Conservation (phyloP, 805 yeast species). For the Alloascoidea africana region DNA sequence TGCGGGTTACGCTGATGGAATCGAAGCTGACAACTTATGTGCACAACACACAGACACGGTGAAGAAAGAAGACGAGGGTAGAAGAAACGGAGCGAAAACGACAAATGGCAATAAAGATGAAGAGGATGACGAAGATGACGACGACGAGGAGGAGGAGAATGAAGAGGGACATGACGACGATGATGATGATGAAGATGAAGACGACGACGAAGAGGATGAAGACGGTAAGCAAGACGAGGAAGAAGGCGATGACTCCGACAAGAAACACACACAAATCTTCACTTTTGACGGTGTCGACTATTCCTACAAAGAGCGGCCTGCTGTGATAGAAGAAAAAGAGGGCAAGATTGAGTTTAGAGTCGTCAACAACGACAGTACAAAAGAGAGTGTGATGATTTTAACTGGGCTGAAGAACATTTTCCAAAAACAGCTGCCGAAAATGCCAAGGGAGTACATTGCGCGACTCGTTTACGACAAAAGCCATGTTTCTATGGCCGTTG, state of each 20-base stretch:
- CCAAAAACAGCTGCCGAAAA: conserved; percentile 94
- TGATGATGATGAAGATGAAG: conserved; percentile 9
- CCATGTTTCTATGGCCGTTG: conserved; percentile 92
- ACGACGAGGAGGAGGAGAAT: conserved; percentile 18
- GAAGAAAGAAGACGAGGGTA: conserved; percentile 4
- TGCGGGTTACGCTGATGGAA: conserved; percentile 10
- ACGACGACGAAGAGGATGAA: conserved; percentile 9
- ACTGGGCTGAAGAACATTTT: conserved; percentile 94
- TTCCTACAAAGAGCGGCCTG: conserved; percentile 82
- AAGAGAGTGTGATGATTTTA: conserved; percentile 77
- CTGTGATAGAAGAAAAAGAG: conserved; percentile 86
- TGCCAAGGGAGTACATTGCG: conserved; percentile 96
- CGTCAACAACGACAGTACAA: conserved; percentile 85
- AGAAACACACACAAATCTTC: conserved; percentile 27
- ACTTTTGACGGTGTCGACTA: conserved; percentile 67
- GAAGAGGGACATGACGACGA: conserved; percentile 13
- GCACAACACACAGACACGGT: too few species aligned
- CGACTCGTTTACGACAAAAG: conserved; percentile 88
- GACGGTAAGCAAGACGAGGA: conserved; percentile 8
- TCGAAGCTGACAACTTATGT: conserved; percentile 11
- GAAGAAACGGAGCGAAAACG: background rate
- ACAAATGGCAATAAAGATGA: conserved; percentile 8
- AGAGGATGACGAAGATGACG: conserved; percentile 11
- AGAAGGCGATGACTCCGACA: conserved; percentile 12
- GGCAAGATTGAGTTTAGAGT: conserved; percentile 92